Evolutionary conservation across 108 stramenopile species (phyloP).

Genomic region (Epipyxis sp.): DNA sequence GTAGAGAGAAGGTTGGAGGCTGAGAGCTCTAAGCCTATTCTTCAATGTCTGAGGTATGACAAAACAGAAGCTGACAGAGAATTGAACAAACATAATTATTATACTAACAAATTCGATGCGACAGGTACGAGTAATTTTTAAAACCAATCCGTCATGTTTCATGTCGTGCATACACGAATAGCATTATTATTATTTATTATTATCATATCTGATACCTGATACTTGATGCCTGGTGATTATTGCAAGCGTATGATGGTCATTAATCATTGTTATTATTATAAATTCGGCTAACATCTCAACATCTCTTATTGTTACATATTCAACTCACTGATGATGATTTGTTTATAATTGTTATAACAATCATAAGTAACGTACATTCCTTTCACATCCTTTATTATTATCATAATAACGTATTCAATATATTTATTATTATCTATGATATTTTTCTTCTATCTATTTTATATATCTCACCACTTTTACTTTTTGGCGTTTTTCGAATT

Average conservation of each 20-base stretch:
- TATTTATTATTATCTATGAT: no score
- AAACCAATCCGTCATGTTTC: not conserved
- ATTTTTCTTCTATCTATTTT: not conserved
- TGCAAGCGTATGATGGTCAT: not conserved
- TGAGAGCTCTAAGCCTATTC: not conserved
- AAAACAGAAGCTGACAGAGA: not conserved
- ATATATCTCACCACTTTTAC: not conserved
- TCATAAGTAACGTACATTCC: not conserved
- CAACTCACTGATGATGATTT: no score
- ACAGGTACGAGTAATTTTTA: not conserved
- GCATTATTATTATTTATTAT: not conserved
- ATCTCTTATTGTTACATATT: no score
- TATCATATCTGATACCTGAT: not conserved
- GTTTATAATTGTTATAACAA: no score
- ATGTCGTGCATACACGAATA: not conserved
- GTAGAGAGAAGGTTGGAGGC: slow-evolving; percentile 8
- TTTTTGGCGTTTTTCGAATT: not conserved
- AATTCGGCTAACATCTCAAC: no score
- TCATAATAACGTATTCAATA: no score
- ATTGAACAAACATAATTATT: slow-evolving; percentile 6
- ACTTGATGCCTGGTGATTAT: not conserved
- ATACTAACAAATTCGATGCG: slow-evolving; percentile 3
- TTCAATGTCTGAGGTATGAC: not conserved
- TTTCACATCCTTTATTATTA: no score
- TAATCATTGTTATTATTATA: no score